Percentiles rank a stretch among this genome's conserved stretches.
Evolutionary conservation across 1,284 basidiomycete species (phyloP).

Genomic region (Schizophyllum amplum): DNA sequence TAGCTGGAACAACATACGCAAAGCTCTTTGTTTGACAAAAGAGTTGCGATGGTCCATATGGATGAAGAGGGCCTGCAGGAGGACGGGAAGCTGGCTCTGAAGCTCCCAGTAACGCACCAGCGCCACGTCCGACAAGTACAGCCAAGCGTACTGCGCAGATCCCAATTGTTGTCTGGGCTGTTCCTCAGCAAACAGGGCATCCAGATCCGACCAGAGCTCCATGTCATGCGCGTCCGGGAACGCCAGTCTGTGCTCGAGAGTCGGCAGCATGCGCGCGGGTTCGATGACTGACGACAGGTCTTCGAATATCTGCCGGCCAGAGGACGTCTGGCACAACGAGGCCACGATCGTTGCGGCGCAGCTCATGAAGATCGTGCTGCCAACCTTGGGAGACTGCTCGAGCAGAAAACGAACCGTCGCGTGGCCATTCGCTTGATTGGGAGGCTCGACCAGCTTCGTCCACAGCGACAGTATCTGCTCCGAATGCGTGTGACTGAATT

Average conservation of each 20-base stretch:
- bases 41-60: slow-evolving; percentile 75
- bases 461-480: slow-evolving; percentile 84
- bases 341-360: slow-evolving; percentile 82
- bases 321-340: slow-evolving; percentile 73
- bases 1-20: slow-evolving; percentile 72
- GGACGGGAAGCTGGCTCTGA: slow-evolving; percentile 57
- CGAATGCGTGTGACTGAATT: slow-evolving; percentile 69
- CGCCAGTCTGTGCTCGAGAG: slow-evolving; percentile 60
- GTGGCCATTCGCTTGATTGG: slow-evolving; percentile 69
- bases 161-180: slow-evolving; percentile 63
- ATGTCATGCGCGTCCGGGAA: slow-evolving; percentile 66
- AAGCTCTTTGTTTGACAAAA: slow-evolving; percentile 66
- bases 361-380: slow-evolving; percentile 69
- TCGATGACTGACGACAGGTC: slow-evolving; percentile 83
- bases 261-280: slow-evolving; percentile 75
- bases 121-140: slow-evolving; percentile 80
- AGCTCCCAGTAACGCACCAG: slow-evolving; percentile 76
- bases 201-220: slow-evolving; percentile 67
- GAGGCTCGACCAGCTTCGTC: slow-evolving; percentile 64
- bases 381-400: slow-evolving; percentile 82
- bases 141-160: slow-evolving; percentile 81
- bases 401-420: slow-evolving; percentile 80
- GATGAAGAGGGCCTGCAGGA: slow-evolving; percentile 78
- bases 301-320: slow-evolving; percentile 71
- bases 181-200: slow-evolving; percentile 62